phyloP scores from a whole-genome alignment of 225 moss, liverwort and hornwort genomes.

The Takakia lepidozioides region DNA sequence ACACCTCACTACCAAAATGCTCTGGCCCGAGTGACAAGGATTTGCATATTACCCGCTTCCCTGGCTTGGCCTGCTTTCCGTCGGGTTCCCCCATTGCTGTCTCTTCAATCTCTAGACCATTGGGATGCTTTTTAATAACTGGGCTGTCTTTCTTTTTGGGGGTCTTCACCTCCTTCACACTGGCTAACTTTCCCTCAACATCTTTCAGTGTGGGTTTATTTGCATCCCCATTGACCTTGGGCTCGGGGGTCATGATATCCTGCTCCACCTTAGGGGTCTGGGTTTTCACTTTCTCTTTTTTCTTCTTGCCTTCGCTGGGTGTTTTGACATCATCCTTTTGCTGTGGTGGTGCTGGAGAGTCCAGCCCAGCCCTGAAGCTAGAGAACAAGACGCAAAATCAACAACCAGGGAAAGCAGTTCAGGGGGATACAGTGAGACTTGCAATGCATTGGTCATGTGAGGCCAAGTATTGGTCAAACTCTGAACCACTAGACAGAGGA shows the following conservation, averaged over 20 bases:
- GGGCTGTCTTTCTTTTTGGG: constrained; percentile 36
- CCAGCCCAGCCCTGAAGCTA: no score
- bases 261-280: constrained; percentile 4
- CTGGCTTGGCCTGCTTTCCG: constrained; percentile 65
- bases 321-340: constrained; percentile 15
- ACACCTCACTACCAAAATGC: no score
- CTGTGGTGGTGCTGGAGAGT: constrained; percentile 10
- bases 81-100: constrained; percentile 85
- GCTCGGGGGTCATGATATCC: constrained; percentile 15
- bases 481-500: neutral
- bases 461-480: neutral
- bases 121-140: constrained; percentile 54
- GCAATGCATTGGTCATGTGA: no score
- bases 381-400: no score
- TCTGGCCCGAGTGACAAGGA: no score
- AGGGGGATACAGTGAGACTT: no score
- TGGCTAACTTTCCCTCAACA: no score
- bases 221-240: constrained; percentile 22
- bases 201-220: neutral
- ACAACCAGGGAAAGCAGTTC: no score
- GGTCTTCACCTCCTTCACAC: constrained; percentile 1
- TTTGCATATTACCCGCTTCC: constrained; percentile 66
- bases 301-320: constrained; percentile 32
- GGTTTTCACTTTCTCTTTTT: constrained; percentile 27
- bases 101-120: constrained; percentile 80